A percentile compares a stretch with the other conserved stretches of the same genome.
These are phyloP conservation scores for Trichoderma citrinoviride DNA, from an alignment of 2,329 filamentous ascomycete genomes.

Conservation along the genomic window DNA sequence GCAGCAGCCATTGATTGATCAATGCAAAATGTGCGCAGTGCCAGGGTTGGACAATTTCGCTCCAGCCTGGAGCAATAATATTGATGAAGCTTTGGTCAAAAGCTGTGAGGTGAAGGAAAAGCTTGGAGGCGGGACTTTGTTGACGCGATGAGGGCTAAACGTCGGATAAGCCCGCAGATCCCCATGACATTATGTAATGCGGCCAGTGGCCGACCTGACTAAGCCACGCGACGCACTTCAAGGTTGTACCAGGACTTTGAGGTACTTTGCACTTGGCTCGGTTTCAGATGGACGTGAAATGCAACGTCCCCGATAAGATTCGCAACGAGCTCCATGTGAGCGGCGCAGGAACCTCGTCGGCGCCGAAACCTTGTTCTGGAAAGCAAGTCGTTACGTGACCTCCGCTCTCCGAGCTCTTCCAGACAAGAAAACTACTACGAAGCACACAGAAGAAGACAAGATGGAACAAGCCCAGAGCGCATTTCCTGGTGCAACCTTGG, in stretches of 20 bases:
- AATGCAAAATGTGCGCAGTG: neutral
- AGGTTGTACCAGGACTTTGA: neutral
- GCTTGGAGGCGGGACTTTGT: slow-evolving; percentile 8
- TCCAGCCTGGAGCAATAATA: slow-evolving; percentile 9
- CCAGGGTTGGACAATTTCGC: slow-evolving; percentile 9
- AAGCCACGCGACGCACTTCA: too few species aligned
- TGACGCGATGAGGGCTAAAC: slow-evolving; percentile 8
- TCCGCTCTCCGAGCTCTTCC: too few species aligned
- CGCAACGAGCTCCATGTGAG: too few species aligned
- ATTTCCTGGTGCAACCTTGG: too few species aligned
- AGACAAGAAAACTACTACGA: too few species aligned
- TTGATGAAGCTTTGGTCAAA: neutral
- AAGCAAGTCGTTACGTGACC: too few species aligned
- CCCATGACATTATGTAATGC: neutral
- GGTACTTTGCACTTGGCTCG: neutral
- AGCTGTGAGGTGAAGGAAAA: slow-evolving; percentile 11
- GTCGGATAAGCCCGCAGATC: neutral
- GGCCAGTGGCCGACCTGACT: too few species aligned
- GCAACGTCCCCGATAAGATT: too few species aligned
- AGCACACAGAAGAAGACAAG: too few species aligned
- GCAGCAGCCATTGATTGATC: neutral
- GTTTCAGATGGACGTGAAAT: neutral
- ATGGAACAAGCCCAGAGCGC: too few species aligned
- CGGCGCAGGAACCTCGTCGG: neutral
- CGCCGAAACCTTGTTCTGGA: too few species aligned